Base-by-base conservation (phyloP, 257 asterid genomes). In the Oldenlandia corymbosa region DNA sequence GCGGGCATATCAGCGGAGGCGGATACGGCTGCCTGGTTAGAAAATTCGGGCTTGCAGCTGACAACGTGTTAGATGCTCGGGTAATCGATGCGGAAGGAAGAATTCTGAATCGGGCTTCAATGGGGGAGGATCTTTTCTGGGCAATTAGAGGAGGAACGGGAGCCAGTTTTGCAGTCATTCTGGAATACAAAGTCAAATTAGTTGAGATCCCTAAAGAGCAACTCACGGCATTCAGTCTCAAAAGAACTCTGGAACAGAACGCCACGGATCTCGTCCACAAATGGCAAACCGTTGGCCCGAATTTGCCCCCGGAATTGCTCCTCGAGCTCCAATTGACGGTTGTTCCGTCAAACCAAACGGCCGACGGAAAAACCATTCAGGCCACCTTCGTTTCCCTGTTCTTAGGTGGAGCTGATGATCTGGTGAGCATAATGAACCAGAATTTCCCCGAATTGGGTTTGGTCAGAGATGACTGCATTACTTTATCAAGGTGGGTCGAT, bases 1-100 rank as follows among this genome's bases (percentile, higher is more conserved):
- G 71, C 11, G 71, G 71, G 5, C 71, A 66, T 13, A 66, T 66
- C 5, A 39, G 46, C 20, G 71, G 71, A 0, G 71, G 71, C 3
- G 71, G 64, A 8, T 66, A 27, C 12, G 71, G 71, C 12, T 46
- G 56, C 5, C 6, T 66, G 63, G 30, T 31, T 0, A 41, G 71
- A 27, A 41, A 56, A n/a, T 28, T 23, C 23, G 69, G 69, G 5
- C 17, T 50, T 20, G 69, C 60, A 2, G 52, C 59, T 0, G 60
- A 64, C 42, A 43, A 64, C 24, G 60, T 64, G 16, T 3, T 51
- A 1, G 69, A 64, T 34, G 69, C 69, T 34, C 58, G 62, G 5
- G 11, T 66, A 2, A 55, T 66, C 0, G 56, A 55, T 9, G 64
- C 11, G 0, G 12, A 28, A 2, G 71, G 71, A 12, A 55, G 31